Evolutionary conservation across 768 basidiomycete genomes (phyloP).

Genomic region (Kondoa malvinella): DNA sequence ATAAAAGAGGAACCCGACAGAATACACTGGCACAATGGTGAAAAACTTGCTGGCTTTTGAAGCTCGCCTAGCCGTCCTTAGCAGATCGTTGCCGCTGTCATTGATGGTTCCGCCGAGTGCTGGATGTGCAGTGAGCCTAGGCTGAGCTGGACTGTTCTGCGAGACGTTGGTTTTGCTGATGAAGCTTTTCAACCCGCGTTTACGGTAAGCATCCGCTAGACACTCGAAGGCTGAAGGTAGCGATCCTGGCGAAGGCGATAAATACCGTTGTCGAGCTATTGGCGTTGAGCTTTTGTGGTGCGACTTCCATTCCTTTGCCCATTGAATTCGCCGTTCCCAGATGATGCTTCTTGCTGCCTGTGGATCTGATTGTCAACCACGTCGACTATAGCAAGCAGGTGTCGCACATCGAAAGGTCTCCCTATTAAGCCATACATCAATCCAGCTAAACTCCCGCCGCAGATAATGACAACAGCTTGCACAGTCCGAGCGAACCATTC

Average conservation of each 20-base stretch:
- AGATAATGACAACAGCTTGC: slow-evolving; percentile 13
- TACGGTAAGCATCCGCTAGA: too few species aligned
- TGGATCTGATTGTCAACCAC: not conserved
- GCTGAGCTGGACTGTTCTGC: not conserved
- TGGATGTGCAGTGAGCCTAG: not conserved
- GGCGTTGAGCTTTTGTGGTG: not conserved
- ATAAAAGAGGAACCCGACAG: not conserved
- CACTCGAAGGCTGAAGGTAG: too few species aligned
- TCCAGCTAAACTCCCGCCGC: slow-evolving; percentile 13
- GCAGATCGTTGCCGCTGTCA: not conserved
- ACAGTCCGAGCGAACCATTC: slow-evolving; percentile 11
- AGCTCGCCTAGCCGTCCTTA: not conserved
- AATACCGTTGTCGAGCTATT: not conserved
- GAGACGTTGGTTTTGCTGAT: too few species aligned
- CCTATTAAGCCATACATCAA: slow-evolving; percentile 14
- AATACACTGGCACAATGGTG: not conserved
- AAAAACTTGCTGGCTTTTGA: not conserved
- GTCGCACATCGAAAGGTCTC: slow-evolving; percentile 12
- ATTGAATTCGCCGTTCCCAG: not conserved
- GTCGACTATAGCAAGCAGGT: not conserved
- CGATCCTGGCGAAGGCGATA: too few species aligned
- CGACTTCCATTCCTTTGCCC: not conserved
- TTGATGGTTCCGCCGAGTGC: not conserved
- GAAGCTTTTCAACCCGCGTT: too few species aligned
- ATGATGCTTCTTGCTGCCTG: not conserved